Conservation (phyloP, 192 early-diverging fungal genomes). For the Backusella morwellensis region DNA sequence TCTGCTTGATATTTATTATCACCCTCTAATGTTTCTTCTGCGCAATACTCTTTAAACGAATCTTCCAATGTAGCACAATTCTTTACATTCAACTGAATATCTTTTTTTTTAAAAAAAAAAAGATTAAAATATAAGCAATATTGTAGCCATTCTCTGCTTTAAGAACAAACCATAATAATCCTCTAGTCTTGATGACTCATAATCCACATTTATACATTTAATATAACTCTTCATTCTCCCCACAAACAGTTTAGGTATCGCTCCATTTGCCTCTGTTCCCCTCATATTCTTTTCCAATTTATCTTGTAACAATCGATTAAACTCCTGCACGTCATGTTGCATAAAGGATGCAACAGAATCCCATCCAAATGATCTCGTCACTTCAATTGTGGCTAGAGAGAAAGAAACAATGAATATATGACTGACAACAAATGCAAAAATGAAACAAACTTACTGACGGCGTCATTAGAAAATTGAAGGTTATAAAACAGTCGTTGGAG, state of each 20-base stretch:
- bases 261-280: conserved; percentile 86
- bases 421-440: background rate
- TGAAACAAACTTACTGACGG: conserved; percentile 53
- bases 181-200: conserved; percentile 90
- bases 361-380: conserved; percentile 99
- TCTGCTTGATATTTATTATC: conserved; percentile 96
- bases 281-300: conserved; percentile 98
- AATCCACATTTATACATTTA: conserved; percentile 92
- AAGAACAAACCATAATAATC: conserved; percentile 78
- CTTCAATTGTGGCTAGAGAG: conserved; percentile 68
- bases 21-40: conserved; percentile 89
- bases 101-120: conserved; percentile 36
- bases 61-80: conserved; percentile 81
- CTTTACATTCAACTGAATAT: conserved; percentile 97
- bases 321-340: conserved; percentile 99
- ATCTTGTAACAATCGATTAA: conserved; percentile 95
- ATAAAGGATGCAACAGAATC: conserved; percentile 90
- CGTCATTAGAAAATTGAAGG: conserved; percentile 65
- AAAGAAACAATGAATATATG: background rate
- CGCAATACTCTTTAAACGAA: conserved; percentile 89
- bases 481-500: conserved; percentile 95
- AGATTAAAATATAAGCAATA: background rate
- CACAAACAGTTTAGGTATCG: conserved; percentile 85
- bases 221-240: conserved; percentile 98
- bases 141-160: background rate